Base-by-base conservation (phyloP, 2,329 filamentous ascomycete species). In the Diaporthe humulicola region DNA sequence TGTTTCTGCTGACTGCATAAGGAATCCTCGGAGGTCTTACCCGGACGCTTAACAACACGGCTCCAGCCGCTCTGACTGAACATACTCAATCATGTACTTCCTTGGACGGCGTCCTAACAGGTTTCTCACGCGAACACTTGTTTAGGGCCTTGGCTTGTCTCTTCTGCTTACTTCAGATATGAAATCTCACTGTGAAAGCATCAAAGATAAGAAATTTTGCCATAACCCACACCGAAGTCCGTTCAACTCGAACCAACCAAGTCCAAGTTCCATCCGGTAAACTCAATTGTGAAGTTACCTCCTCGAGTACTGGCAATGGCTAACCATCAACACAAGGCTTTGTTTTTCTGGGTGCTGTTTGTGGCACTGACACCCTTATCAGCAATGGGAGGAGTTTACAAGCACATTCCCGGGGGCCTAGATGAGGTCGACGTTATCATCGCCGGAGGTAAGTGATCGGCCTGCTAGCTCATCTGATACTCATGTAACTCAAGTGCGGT, bases 391-490 rank as follows among this genome's bases (percentile, higher is more conserved):
- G 50, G 50, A 6, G 30, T 54, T 5, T 73, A 75, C 64, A 78
- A 60, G 12, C 60, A 77, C n/a, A 73, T 79, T 9, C 76, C 78
- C 0, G 80, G 82, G 22, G 78, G 80, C 17, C 76, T 86, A 19
- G 74, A 83, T 48, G 86, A 88, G 75, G 85, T 89, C 22, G 88
- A 90, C 76, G 83, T 90, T 58, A 87, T 90, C 73, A 84, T 90
- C 71, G 86, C 85, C 6, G 88, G 88, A 77, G 86, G 86, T 85
- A 79, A 66, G 78, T 45, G 25, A 9, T 1, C 36, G 56, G 22
- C 38, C 9, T 0, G 4, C 33, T n/a, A 7, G 45, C 28, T 48
- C 50, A 0, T 30, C n/a, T 30, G n/a, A 54, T 3, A 17, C 10
- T 10, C 50, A n/a, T 17, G 15, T n/a, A 28, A 30, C n/a, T 54